Conservation (phyloP, 2,329 filamentous ascomycete genomes). For the Fusarium cyanostomum region DNA sequence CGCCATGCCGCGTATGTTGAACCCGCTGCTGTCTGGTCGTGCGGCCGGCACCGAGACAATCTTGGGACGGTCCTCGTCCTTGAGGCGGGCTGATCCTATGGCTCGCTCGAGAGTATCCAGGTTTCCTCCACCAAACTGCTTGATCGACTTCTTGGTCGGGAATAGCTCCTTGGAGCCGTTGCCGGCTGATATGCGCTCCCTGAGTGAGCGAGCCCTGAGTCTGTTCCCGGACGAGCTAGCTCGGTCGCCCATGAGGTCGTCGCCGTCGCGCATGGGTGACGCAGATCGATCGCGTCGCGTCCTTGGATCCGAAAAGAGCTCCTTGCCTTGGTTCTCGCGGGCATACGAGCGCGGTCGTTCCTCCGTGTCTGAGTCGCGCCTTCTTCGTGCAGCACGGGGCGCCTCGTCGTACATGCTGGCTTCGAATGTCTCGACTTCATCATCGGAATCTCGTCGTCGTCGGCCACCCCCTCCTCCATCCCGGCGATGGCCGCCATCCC, state of each 20-base stretch:
- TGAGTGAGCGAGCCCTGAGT: slow-evolving; percentile 47
- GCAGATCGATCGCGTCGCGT: slow-evolving; percentile 59
- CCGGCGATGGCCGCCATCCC: slow-evolving; percentile 52
- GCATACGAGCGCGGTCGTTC: slow-evolving; percentile 45
- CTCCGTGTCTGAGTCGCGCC: slow-evolving; percentile 39
- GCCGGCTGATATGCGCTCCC: slow-evolving; percentile 44
- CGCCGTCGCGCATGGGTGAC: slow-evolving; percentile 58
- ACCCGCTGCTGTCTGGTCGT: slow-evolving; percentile 52
- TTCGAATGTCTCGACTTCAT: slow-evolving; percentile 69
- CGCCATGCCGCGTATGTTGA: slow-evolving; percentile 70
- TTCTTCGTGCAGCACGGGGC: slow-evolving; percentile 45
- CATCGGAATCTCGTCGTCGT: slow-evolving; percentile 53
- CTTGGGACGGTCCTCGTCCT: slow-evolving; percentile 57
- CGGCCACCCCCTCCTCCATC: slow-evolving; percentile 49
- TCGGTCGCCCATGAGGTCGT: slow-evolving; percentile 50
- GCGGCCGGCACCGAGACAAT: slow-evolving; percentile 66
- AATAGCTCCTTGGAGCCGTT: slow-evolving; percentile 53
- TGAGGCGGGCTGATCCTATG: slow-evolving; percentile 51
- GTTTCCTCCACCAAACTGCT: slow-evolving; percentile 42
- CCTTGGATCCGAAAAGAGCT: slow-evolving; percentile 66
- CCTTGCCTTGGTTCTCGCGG: slow-evolving; percentile 61
- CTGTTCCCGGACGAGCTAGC: slow-evolving; percentile 49
- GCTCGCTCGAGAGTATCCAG: slow-evolving; percentile 52
- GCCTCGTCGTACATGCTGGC: slow-evolving; percentile 86
- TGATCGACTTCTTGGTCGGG: slow-evolving; percentile 46